These are phyloP conservation scores for Tarenaya hassleriana DNA, from an alignment of 345 rosid genomes.

Conservation along the genomic window DNA sequence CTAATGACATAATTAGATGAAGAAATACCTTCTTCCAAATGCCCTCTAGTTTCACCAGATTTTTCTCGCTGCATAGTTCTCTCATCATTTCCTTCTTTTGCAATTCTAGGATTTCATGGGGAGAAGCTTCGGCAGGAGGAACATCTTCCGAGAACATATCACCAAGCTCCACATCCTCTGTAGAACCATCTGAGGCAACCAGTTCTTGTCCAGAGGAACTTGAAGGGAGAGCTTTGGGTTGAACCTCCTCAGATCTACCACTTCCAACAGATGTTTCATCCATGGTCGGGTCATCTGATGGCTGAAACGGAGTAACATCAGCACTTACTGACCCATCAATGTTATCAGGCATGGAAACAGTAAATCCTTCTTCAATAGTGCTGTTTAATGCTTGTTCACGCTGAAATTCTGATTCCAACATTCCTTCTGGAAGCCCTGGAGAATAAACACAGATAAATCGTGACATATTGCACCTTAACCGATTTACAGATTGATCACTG, in stretches of 20 bases:
- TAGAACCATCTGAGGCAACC: constrained; percentile 30
- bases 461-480: constrained; percentile 24
- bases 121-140: constrained; percentile 30
- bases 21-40: constrained; percentile 86
- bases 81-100: constrained; percentile 65
- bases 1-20: constrained; percentile 7
- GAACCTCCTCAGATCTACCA: constrained; percentile 32
- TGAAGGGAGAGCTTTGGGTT: constrained; percentile 26
- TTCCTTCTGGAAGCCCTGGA: constrained; percentile 71
- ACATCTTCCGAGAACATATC: constrained; percentile 54
- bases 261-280: constrained; percentile 28
- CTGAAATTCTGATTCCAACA: constrained; percentile 53
- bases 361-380: constrained; percentile 25
- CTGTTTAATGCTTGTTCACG: constrained; percentile 26
- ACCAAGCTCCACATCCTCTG: constrained; percentile 62
- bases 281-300: constrained; percentile 26
- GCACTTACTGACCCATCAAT: constrained; percentile 28
- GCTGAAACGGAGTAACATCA: constrained; percentile 16
- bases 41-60: constrained; percentile 66
- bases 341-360: constrained; percentile 23
- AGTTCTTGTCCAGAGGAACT: constrained; percentile 27
- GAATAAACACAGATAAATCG: constrained; percentile 28
- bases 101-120: constrained; percentile 48
- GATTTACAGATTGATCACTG: constrained; percentile 16
- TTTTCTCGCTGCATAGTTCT: constrained; percentile 52